Evolutionary conservation across 371 early-diverging fungal species (phyloP).

Genomic region (Mortierella sp.): DNA sequence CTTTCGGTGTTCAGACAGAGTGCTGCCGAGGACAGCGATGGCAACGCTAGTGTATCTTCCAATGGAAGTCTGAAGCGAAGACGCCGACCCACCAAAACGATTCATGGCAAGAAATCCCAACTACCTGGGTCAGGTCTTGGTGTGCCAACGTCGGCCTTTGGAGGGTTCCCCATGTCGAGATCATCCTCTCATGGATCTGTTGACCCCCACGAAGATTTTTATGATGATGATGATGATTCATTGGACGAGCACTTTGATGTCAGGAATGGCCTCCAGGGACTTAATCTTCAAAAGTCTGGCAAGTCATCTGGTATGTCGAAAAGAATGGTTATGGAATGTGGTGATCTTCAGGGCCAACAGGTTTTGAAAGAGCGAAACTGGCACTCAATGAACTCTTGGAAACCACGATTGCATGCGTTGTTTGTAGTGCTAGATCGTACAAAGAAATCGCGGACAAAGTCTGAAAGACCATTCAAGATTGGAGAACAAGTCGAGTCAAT

Average conservation of each 20-base stretch:
- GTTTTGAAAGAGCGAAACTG: too few species aligned
- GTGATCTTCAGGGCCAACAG: too few species aligned
- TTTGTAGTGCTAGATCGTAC: conserved; percentile 18
- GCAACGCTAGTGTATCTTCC: conserved; percentile 57
- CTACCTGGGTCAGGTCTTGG: conserved; percentile 39
- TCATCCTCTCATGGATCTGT: conserved; percentile 35
- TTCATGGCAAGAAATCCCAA: conserved; percentile 26
- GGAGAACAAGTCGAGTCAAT: conserved; percentile 52
- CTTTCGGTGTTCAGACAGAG: conserved; percentile 46
- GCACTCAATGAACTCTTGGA: too few species aligned
- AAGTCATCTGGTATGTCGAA: conserved; percentile 38
- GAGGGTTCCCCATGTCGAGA: conserved; percentile 27
- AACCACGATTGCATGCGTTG: neutral
- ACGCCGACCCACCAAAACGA: conserved; percentile 41
- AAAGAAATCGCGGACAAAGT: conserved; percentile 36
- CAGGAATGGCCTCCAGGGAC: conserved; percentile 40
- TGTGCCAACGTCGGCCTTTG: conserved; percentile 16
- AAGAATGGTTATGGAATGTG: neutral
- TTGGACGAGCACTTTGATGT: conserved; percentile 47
- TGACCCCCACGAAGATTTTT: conserved; percentile 36
- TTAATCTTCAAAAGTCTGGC: conserved; percentile 43
- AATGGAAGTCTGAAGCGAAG: conserved; percentile 56
- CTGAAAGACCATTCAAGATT: conserved; percentile 52
- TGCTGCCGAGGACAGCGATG: conserved; percentile 55
- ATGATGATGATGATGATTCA: conserved; percentile 42